Conservation (phyloP, 2,329 filamentous ascomycete genomes). For the Penicillium sp. region DNA sequence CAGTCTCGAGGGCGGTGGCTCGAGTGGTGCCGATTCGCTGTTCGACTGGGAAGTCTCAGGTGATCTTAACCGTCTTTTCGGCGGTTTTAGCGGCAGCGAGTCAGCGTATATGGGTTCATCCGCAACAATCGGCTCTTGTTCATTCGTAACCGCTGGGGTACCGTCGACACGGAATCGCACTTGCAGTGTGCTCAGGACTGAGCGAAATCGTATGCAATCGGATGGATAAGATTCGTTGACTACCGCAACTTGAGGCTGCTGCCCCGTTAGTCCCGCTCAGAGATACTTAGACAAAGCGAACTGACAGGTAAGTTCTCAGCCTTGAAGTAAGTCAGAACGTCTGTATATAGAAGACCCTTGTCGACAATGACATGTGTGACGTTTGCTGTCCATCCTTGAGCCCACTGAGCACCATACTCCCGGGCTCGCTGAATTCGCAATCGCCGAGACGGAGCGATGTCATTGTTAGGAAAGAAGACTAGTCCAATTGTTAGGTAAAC, state of each 20-base stretch:
- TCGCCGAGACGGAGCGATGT: slow-evolving; percentile 62
- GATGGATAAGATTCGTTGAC: slow-evolving; percentile 66
- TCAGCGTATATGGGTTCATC: slow-evolving; percentile 1
- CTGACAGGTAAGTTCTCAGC: slow-evolving; percentile 47
- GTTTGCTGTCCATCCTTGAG: slow-evolving; percentile 49
- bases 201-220: slow-evolving; percentile 60
- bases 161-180: slow-evolving; percentile 44
- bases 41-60: slow-evolving; percentile 16
- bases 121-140: slow-evolving; percentile 10
- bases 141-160: slow-evolving; percentile 11
- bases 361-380: slow-evolving; percentile 82
- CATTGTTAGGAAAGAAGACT: slow-evolving; percentile 76
- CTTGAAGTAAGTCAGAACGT: slow-evolving; percentile 58
- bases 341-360: slow-evolving; percentile 58
- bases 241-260: slow-evolving; percentile 42
- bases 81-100: slow-evolving; percentile 31
- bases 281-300: slow-evolving; percentile 3
- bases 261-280: slow-evolving; percentile 13
- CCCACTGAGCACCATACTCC: slow-evolving; percentile 71
- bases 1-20: neutral
- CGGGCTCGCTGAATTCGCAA: slow-evolving; percentile 69
- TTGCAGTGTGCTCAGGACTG: slow-evolving; percentile 57
- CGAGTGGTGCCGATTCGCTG: slow-evolving; percentile 1
- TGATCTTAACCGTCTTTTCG: slow-evolving; percentile 15
- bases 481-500: slow-evolving; percentile 5